Conservation (phyloP, 176 grass and related monocot genomes). For the Tillandsia fasciculata region DNA sequence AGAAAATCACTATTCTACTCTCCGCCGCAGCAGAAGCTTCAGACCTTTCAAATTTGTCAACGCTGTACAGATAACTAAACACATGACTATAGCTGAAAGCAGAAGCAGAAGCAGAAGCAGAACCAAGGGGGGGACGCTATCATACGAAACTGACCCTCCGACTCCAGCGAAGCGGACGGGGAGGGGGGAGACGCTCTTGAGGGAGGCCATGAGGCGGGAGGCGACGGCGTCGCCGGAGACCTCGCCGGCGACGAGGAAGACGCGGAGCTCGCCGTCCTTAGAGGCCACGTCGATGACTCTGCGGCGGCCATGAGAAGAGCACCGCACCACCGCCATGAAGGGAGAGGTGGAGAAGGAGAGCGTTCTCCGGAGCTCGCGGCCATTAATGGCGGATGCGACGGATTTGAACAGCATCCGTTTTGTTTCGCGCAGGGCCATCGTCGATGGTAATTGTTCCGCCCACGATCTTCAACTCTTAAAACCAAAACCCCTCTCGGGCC, state of each 20-base stretch:
- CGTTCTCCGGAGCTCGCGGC: conserved; percentile 1
- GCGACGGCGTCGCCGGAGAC: conserved; percentile 84
- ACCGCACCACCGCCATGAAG: neutral
- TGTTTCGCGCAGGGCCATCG: no score
- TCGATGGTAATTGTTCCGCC: no score
- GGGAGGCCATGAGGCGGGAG: conserved; percentile 72
- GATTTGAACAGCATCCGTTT: neutral
- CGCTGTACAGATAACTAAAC: no score
- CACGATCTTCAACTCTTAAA: no score
- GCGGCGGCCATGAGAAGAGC: conserved; percentile 11
- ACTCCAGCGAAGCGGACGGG: conserved; percentile 72
- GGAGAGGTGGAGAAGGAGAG: neutral
- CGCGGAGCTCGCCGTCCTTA: conserved; percentile 71
- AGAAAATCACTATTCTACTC: no score
- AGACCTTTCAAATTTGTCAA: no score
- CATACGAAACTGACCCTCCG: conserved; percentile 44
- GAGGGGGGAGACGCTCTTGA: conserved; percentile 57
- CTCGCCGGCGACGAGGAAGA: conserved; percentile 90
- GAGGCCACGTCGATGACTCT: conserved; percentile 50
- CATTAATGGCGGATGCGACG: neutral
- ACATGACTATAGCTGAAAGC: neutral
- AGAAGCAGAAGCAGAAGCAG: neutral
- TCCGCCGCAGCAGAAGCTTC: no score
- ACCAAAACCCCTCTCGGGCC: no score
- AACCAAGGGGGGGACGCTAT: neutral